Evolutionary conservation across 2,329 filamentous ascomycete species (phyloP), one percentile per base, ranked within the genome.

Genomic region (Epichloe uncinata): DNA sequence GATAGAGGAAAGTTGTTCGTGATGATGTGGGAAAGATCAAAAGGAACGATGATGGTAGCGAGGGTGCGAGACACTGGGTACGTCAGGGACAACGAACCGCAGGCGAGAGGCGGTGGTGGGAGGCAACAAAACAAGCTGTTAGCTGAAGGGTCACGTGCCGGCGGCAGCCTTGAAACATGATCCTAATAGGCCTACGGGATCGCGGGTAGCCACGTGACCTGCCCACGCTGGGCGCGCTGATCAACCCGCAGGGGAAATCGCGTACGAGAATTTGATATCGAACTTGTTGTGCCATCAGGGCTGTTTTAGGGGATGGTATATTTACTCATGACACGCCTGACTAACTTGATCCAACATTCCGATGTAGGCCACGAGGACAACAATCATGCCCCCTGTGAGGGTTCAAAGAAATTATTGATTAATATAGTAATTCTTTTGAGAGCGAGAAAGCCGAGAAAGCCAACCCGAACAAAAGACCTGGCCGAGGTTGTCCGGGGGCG

Each of bases 31-130:
- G 52, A 30, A 52, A 52, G 47, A 44, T 50, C 58, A 53, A 58
- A 59, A 61, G 61, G 60, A 55, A 54, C 50, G 54, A 48, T 34
- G 16, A 12, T 53, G 53, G 53, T 46, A 54, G 52, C 46, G 51
- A 51, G 47, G 40, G 40, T 47, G 49, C 42, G 61, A 58, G 55
- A n/a, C n/a, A 58, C 55, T 54, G 53, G 57, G 57, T 65, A 65
- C 62, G 63, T 66, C 63, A 67, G 63, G 60, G 54, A 65, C 55
- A 55, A 57, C 50, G 54, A 58, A 58, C 16, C 20, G 13, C 33
- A 38, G 42, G 35, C 43, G n/a, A 18, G 36, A 52, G 47, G 55
- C 40, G 52, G 55, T 49, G 57, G 54, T 52, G 53, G 49, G 40
- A 52, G 43, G 51, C 45, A 48, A 45, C 45, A 58, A 59, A 50